Percentiles rank a stretch among this genome's conserved stretches.
phyloP scores from a whole-genome alignment of 108 stramenopile genomes.

The Epithemia pelagica region DNA sequence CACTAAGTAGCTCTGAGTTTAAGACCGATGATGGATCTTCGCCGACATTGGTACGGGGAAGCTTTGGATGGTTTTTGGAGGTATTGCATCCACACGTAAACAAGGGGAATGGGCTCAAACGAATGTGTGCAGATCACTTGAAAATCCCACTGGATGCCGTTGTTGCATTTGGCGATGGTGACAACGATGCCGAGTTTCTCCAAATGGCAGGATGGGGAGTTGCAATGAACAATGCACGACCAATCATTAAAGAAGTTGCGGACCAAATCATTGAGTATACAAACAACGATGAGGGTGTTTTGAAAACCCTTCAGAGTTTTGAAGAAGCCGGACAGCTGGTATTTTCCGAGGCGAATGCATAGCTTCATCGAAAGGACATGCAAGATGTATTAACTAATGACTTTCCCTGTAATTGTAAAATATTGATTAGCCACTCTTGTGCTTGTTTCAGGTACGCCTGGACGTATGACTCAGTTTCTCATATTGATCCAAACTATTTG shows the following conservation, averaged over 20 bases:
- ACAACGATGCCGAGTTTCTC: conserved; percentile 72
- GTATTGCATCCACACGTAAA: conserved; percentile 34
- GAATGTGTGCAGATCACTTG: conserved; percentile 40
- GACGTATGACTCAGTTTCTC: too few relatives aligned
- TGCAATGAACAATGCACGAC: conserved; percentile 69
- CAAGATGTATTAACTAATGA: too few relatives aligned
- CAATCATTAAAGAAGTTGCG: conserved; percentile 40
- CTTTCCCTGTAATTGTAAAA: too few relatives aligned
- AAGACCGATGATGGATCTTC: neutral
- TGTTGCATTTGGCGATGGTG: conserved; percentile 69
- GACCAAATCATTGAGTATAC: conserved; percentile 42
- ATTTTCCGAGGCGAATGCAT: too few relatives aligned
- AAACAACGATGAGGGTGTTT: conserved; percentile 67
- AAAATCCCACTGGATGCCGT: conserved; percentile 16
- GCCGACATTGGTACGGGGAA: conserved; percentile 4
- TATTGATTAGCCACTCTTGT: too few relatives aligned
- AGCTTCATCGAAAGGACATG: too few relatives aligned
- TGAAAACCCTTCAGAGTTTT: conserved; percentile 28
- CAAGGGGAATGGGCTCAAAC: conserved; percentile 51
- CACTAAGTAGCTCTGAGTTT: conserved; percentile 4
- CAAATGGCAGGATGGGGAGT: conserved; percentile 52
- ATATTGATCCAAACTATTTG: too few relatives aligned
- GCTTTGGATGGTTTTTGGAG: conserved; percentile 40
- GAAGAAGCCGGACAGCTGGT: conserved; percentile 2
- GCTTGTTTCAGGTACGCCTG: too few relatives aligned